Evolutionary conservation across 306 rosid species (phyloP).

Genomic region (Quercus glauca): DNA sequence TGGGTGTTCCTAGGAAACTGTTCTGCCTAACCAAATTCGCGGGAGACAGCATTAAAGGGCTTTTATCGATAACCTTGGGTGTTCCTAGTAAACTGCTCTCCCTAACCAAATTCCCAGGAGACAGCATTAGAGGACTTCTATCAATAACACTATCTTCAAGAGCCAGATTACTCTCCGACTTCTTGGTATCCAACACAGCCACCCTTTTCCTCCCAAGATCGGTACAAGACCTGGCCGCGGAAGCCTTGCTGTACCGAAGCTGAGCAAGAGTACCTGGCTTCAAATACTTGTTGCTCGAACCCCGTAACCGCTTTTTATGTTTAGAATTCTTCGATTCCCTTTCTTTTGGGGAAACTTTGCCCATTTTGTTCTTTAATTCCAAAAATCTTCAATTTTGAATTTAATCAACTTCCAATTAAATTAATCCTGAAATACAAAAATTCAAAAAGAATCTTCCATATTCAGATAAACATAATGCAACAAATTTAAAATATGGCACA

Average conservation of each 20-base stretch:
- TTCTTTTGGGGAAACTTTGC: slow-evolving; percentile 58
- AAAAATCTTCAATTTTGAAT: slow-evolving; percentile 8
- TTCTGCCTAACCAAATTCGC: slow-evolving; percentile 56
- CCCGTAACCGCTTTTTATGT: slow-evolving; percentile 39
- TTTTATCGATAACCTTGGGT: slow-evolving; percentile 54
- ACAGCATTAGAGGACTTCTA: slow-evolving; percentile 62
- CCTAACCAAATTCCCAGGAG: slow-evolving; percentile 65
- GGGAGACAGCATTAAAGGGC: slow-evolving; percentile 73
- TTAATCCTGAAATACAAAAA: slow-evolving; percentile 10
- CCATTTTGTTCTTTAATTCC: slow-evolving; percentile 39
- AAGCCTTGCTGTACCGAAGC: slow-evolving; percentile 57
- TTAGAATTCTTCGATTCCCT: slow-evolving; percentile 42
- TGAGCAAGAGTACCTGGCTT: slow-evolving; percentile 88
- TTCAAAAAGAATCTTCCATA: neutral
- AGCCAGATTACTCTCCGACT: slow-evolving; percentile 19
- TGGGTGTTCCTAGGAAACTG: slow-evolving; percentile 55
- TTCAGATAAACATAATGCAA: neutral
- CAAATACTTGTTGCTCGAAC: slow-evolving; percentile 57
- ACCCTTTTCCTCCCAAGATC: slow-evolving; percentile 70
- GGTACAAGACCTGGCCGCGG: slow-evolving; percentile 49
- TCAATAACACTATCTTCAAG: slow-evolving; percentile 41
- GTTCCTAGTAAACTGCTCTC: slow-evolving; percentile 50
- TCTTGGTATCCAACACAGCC: slow-evolving; percentile 40
- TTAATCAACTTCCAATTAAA: neutral
- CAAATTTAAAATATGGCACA: no score